Percentiles rank a stretch among this genome's conserved stretches.
phyloP scores from a whole-genome alignment of 192 early-diverging fungal species.

The Irineochytrium annulatum region DNA sequence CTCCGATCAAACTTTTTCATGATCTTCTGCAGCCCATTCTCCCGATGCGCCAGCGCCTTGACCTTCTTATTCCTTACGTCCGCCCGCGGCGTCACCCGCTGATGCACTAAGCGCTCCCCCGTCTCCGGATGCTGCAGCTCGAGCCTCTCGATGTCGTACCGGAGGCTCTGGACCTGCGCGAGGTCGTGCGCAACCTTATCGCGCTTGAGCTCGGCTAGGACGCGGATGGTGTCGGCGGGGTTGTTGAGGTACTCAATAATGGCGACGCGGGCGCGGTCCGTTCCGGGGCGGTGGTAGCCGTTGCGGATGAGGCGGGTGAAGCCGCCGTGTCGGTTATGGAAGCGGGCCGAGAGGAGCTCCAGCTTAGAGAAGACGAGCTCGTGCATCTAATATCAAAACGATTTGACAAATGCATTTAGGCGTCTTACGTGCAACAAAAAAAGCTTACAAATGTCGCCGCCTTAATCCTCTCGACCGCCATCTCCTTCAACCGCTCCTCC shows the following conservation, averaged over 20 bases:
- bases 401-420: neutral
- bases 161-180: slow-evolving; percentile 14
- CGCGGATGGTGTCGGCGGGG: slow-evolving; percentile 61
- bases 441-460: neutral
- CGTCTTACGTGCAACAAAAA: neutral
- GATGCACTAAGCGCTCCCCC: too few relatives aligned
- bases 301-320: slow-evolving; percentile 84
- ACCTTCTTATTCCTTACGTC: too few relatives aligned
- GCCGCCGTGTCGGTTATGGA: slow-evolving; percentile 70
- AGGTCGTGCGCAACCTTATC: slow-evolving; percentile 29
- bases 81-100: too few relatives aligned
- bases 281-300: slow-evolving; percentile 60
- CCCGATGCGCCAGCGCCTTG: too few relatives aligned
- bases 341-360: slow-evolving; percentile 78
- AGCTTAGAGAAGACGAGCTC: slow-evolving; percentile 74
- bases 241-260: slow-evolving; percentile 88
- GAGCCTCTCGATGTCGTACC: slow-evolving; percentile 29
- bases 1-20: too few relatives aligned
- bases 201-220: slow-evolving; percentile 24
- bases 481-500: too few relatives aligned
- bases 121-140: slow-evolving; percentile 36
- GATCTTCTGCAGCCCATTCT: too few relatives aligned
- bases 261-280: slow-evolving; percentile 84
- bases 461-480: neutral
- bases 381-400: slow-evolving; percentile 51